A percentile compares a stretch with the other conserved stretches of the same genome.
Conservation (phyloP, 2,329 filamentous ascomycete species). For the Sporothrix sp. region DNA sequence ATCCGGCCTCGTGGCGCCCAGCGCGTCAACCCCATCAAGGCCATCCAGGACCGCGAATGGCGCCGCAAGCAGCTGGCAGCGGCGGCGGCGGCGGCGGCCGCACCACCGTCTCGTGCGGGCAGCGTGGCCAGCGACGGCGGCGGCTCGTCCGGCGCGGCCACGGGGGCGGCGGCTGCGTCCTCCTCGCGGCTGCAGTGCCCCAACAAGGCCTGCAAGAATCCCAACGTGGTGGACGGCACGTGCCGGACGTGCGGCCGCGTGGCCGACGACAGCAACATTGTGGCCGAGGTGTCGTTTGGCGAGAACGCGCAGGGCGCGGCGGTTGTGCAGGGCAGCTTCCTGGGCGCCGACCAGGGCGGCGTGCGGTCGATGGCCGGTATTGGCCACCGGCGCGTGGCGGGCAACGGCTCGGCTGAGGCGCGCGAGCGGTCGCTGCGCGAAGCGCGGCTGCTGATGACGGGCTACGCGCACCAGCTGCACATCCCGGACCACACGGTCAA, state of each 20-base stretch:
- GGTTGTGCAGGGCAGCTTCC: conserved; percentile 80
- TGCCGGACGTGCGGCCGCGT: conserved; percentile 81
- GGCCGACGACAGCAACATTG: conserved; percentile 78
- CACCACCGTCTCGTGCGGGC: conserved; percentile 3
- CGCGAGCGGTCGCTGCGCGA: conserved; percentile 52
- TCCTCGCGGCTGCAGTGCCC: conserved; percentile 37
- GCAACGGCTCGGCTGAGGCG: conserved; percentile 44
- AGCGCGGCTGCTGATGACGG: conserved; percentile 48
- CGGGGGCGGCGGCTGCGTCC: conserved; percentile 18
- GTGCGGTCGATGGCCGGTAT: conserved; percentile 55
- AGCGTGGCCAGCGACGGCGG: conserved; percentile 9
- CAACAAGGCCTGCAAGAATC: conserved; percentile 51
- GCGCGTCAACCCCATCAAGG: conserved; percentile 38
- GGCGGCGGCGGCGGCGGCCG: conserved; percentile 15
- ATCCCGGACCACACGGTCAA: conserved; percentile 54
- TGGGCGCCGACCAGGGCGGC: conserved; percentile 76
- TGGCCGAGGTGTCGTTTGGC: conserved; percentile 84
- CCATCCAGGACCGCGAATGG: conserved; percentile 43
- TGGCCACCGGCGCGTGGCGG: conserved; percentile 47
- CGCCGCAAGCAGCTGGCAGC: conserved; percentile 30
- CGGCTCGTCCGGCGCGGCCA: background rate
- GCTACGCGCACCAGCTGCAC: conserved; percentile 50
- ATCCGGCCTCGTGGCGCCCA: conserved; percentile 19
- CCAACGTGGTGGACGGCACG: conserved; percentile 54
- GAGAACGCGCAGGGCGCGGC: conserved; percentile 79